phyloP scores from a whole-genome alignment of 148 eudicot species.

The Agrostemma githago region DNA sequence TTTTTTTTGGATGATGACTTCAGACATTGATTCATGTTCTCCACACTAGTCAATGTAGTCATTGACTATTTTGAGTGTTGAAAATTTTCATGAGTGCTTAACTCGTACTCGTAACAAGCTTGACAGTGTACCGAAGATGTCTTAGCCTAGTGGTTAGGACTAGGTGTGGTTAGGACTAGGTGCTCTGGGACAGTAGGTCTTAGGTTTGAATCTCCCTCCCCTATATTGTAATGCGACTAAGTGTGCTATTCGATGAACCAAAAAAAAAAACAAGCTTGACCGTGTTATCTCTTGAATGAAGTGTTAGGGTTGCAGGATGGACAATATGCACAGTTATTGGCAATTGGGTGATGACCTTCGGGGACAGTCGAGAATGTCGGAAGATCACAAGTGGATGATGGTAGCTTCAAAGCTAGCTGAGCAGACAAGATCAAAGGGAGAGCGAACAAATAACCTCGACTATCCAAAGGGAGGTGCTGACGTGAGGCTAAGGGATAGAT shows the following conservation, averaged over 20 bases:
- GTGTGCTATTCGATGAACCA: too few relatives aligned
- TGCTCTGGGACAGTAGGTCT: too few relatives aligned
- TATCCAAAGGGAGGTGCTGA: slow-evolving; percentile 65
- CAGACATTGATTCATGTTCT: too few relatives aligned
- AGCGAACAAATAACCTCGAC: slow-evolving; percentile 78
- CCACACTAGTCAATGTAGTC: neutral
- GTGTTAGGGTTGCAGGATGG: slow-evolving; percentile 49
- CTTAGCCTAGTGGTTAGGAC: too few relatives aligned
- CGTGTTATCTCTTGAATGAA: slow-evolving; percentile 9
- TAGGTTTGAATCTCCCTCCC: too few relatives aligned
- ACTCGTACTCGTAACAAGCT: neutral
- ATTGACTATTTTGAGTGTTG: neutral
- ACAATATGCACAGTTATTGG: slow-evolving; percentile 71
- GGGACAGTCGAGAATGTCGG: slow-evolving; percentile 65
- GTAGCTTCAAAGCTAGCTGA: slow-evolving; percentile 90
- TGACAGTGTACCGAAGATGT: too few relatives aligned
- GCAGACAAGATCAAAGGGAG: slow-evolving; percentile 84
- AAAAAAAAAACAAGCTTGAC: neutral
- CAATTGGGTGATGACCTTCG: slow-evolving; percentile 91
- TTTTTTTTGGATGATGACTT: neutral
- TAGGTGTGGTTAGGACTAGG: too few relatives aligned
- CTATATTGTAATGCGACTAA: too few relatives aligned
- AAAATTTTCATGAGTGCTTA: neutral
- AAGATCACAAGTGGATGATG: slow-evolving; percentile 92
- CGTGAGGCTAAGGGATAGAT: slow-evolving; percentile 55